Base-by-base conservation (phyloP, 305 asterid species). In the Fraxinus albicans region DNA sequence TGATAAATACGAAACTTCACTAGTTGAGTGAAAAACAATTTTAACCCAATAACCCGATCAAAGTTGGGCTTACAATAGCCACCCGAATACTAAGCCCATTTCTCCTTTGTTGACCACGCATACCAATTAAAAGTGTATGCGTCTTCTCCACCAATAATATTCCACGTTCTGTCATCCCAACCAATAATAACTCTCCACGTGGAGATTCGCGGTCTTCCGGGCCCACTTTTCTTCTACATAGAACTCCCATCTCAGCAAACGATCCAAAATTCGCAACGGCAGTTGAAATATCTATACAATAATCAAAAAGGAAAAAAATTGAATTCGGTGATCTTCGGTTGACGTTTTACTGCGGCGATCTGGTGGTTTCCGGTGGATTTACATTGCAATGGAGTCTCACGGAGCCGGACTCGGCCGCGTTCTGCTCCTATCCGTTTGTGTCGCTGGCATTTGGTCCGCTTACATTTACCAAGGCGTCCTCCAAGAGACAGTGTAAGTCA, bases 381-480 rank as follows among this genome's bases (percentile, higher is more conserved):
- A 23, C 42, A 60, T 75, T 58, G 86, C 50, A 72, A 94, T 97
- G 99, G 98, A 93, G 90, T 87, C 90, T 77, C 93, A 90, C 83
- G 88, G 89, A 80, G 79, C 91, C 88, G 97, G 97, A 31, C 87
- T 97, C 91, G 89, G 90, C 88, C 99, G 99, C 82, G 92, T 94
- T 12, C 84, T 95, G 77, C 88, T 95, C 80, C 89, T 97, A 27
- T 86, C 94, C 5, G 90, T 94, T 38, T 96, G 99, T 81, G 97
- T 96, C 76, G 91, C 93, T 77, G 98, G 99, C 55, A 96, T 96
- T 88, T 95, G 99, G 99, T 81, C 98, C 42, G 99, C 99, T 34
- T 96, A 95, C 84, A 96, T 96, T 35, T 96, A 93, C 78, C 99
- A 96, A 87, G 99, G 98, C 85, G 88, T 95, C 83, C 98, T 96